These are phyloP conservation scores for Mucor velutinosus DNA, from an alignment of 371 early-diverging fungal genomes.

Conservation along the genomic window DNA sequence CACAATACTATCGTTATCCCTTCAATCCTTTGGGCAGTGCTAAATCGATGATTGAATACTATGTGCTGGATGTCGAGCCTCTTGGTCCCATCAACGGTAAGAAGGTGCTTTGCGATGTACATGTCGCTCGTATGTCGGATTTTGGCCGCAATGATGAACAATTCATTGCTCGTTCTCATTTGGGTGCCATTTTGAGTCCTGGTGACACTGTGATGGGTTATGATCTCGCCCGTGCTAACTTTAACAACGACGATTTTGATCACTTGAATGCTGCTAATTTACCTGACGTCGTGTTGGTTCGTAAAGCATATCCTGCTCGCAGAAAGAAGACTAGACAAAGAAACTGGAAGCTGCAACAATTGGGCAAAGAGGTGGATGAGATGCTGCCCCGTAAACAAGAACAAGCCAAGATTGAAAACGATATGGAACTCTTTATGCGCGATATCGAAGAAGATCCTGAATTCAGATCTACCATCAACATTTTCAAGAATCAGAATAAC, in stretches of 20 bases:
- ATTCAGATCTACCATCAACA: constrained; percentile 88
- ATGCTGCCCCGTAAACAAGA: constrained; percentile 78
- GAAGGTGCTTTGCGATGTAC: constrained; percentile 76
- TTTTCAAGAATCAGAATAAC: constrained; percentile 72
- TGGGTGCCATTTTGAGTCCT: constrained; percentile 87
- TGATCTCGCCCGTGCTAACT: constrained; percentile 85
- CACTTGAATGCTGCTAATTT: constrained; percentile 59
- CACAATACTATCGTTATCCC: constrained; percentile 84
- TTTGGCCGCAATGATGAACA: constrained; percentile 84
- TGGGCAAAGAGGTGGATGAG: constrained; percentile 87
- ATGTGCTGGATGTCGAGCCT: constrained; percentile 91
- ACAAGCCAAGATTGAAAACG: constrained; percentile 72
- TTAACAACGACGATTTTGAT: constrained; percentile 88
- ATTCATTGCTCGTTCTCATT: constrained; percentile 88
- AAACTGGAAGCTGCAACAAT: constrained; percentile 89
- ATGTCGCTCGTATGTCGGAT: constrained; percentile 79
- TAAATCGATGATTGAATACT: constrained; percentile 85
- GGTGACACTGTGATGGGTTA: constrained; percentile 96
- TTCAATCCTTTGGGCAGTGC: constrained; percentile 74
- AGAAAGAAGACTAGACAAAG: constrained; percentile 84
- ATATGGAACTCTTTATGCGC: constrained; percentile 88
- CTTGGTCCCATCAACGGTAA: constrained; percentile 78
- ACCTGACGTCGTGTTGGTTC: constrained; percentile 90
- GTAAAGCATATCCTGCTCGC: constrained; percentile 89
- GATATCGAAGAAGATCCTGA: constrained; percentile 98